Evolutionary conservation across 805 yeast genomes (phyloP).

Genomic region (Starmerella etchellsii): DNA sequence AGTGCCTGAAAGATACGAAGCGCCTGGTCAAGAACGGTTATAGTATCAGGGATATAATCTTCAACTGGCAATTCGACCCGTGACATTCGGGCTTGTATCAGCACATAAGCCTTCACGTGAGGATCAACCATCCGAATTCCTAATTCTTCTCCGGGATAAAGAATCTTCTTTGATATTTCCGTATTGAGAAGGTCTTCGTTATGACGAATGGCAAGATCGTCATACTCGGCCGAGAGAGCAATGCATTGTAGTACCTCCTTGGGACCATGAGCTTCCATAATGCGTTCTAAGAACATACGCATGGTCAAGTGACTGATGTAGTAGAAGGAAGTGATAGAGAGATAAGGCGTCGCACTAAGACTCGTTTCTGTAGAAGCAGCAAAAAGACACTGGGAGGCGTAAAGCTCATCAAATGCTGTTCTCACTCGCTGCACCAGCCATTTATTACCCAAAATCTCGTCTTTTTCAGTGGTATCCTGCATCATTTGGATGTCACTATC

Average conservation of each 20-base stretch:
- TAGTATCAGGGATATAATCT: conserved; percentile 87
- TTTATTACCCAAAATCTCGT: conserved; percentile 21
- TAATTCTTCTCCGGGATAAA: conserved; percentile 38
- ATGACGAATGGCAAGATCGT: conserved; percentile 80
- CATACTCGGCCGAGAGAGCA: conserved; percentile 64
- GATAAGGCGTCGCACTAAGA: conserved; percentile 55
- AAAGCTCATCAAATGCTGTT: conserved; percentile 48
- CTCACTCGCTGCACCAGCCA: conserved; percentile 45
- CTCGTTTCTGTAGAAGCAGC: conserved; percentile 20
- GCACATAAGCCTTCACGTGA: conserved; percentile 62
- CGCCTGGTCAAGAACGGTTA: conserved; percentile 85
- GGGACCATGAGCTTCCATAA: conserved; percentile 31
- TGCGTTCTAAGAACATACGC: conserved; percentile 42
- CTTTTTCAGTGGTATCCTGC: conserved; percentile 30
- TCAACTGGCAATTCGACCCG: conserved; percentile 78
- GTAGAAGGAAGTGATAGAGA: conserved; percentile 79
- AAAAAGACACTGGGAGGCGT: conserved; percentile 38
- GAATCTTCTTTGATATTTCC: conserved; percentile 60
- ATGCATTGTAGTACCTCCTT: conserved; percentile 44
- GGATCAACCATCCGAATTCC: conserved; percentile 64
- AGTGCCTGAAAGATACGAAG: conserved; percentile 87
- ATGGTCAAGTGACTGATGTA: conserved; percentile 86
- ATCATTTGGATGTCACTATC: not conserved
- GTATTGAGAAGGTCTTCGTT: conserved; percentile 80
- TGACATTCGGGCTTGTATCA: conserved; percentile 60